phyloP scores from a whole-genome alignment of 352 stramenopile species.

The Pythium guiyangense region DNA sequence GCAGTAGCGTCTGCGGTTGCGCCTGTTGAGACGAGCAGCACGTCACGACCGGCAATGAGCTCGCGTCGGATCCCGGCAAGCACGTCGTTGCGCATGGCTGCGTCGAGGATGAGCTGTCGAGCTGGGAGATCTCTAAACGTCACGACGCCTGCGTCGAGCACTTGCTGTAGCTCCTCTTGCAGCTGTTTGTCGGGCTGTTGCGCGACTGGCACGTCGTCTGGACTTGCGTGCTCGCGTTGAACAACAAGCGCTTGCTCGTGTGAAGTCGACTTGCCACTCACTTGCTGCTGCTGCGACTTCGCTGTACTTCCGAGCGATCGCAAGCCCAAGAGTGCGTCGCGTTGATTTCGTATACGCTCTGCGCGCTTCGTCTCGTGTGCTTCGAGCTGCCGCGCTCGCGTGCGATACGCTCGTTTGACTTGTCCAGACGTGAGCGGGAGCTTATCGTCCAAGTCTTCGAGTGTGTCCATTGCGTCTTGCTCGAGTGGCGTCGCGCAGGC shows the following conservation, averaged over 20 bases:
- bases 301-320: not conserved
- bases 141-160: not conserved
- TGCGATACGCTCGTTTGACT: slow-evolving; percentile 37
- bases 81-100: slow-evolving; percentile 21
- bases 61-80: slow-evolving; percentile 29
- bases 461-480: not conserved
- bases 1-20: not conserved
- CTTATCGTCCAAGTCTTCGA: not conserved
- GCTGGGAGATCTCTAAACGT: slow-evolving; percentile 12
- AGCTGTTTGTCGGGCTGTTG: not conserved
- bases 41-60: slow-evolving; percentile 24
- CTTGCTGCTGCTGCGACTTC: not conserved
- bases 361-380: slow-evolving; percentile 12
- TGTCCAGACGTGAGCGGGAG: slow-evolving; percentile 32
- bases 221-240: not conserved
- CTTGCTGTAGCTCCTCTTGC: not conserved
- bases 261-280: too few relatives aligned
- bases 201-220: not conserved
- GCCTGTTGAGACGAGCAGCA: slow-evolving; percentile 14
- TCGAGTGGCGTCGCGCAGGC: not conserved
- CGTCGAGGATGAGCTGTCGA: slow-evolving; percentile 10
- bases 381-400: slow-evolving; percentile 32
- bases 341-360: slow-evolving; percentile 6
- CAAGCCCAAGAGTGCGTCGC: slow-evolving; percentile 2
- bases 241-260: too few relatives aligned